phyloP scores from a whole-genome alignment of 2,329 filamentous ascomycete genomes.

The Xenosphaeropsis pyriputrescens region DNA sequence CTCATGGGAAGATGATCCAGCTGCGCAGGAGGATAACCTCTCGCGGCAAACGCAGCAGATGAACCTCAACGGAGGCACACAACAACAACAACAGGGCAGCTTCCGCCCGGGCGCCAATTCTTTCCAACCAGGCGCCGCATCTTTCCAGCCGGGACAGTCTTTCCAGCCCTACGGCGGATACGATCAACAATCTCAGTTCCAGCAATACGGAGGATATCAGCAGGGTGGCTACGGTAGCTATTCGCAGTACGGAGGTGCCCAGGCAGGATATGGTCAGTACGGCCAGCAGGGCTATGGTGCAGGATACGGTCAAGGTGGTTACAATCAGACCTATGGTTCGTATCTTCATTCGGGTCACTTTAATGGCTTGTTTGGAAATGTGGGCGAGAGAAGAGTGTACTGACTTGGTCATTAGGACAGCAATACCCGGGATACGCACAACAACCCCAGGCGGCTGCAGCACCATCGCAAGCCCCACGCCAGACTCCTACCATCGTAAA shows the following conservation, averaged over 20 bases:
- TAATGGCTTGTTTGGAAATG: neutral
- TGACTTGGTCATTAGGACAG: conserved; percentile 21
- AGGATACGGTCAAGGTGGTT: conserved; percentile 8
- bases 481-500: conserved; percentile 49
- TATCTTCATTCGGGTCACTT: neutral
- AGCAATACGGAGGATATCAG: conserved; percentile 36
- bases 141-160: conserved; percentile 59
- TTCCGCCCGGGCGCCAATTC: conserved; percentile 55
- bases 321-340: conserved; percentile 24
- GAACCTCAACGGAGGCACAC: conserved; percentile 46
- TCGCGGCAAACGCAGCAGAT: conserved; percentile 64
- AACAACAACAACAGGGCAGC: conserved; percentile 25
- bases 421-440: conserved; percentile 39
- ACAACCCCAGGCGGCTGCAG: conserved; percentile 26
- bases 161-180: conserved; percentile 46
- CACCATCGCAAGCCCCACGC: conserved; percentile 22
- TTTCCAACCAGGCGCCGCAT: conserved; percentile 58
- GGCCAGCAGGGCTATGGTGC: conserved; percentile 32
- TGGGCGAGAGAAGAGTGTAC: conserved; percentile 2
- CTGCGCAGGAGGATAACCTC: conserved; percentile 62
- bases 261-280: conserved; percentile 29
- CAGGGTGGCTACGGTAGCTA: conserved; percentile 39
- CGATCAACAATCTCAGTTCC: conserved; percentile 36
- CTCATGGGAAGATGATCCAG: conserved; percentile 85
- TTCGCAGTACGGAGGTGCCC: conserved; percentile 34